phyloP scores from a whole-genome alignment of 2,329 filamentous ascomycete species.

The Fusarium luffae region DNA sequence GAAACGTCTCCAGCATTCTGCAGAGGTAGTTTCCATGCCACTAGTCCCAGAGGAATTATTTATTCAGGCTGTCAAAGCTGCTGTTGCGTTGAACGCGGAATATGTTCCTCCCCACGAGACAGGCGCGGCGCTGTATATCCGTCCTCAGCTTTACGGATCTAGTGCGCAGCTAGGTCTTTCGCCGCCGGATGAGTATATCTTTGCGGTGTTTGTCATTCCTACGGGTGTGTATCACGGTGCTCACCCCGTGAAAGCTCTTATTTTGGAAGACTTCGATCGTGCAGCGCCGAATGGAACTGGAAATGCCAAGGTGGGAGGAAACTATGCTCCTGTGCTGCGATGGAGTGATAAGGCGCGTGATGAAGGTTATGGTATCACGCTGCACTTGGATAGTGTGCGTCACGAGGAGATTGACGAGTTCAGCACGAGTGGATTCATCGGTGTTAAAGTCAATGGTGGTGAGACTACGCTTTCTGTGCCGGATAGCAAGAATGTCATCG shows the following conservation, averaged over 20 bases:
- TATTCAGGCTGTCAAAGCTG: conserved; percentile 78
- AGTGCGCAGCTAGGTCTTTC: conserved; percentile 87
- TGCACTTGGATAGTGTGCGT: conserved; percentile 89
- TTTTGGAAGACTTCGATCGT: conserved; percentile 93
- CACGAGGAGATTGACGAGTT: conserved; percentile 94
- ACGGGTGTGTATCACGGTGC: conserved; percentile 95
- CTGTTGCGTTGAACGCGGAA: conserved; percentile 88
- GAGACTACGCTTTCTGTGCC: conserved; percentile 83
- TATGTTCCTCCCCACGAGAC: conserved; percentile 91
- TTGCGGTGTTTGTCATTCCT: conserved; percentile 89
- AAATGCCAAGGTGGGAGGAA: conserved; percentile 92
- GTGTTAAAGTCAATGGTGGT: conserved; percentile 70
- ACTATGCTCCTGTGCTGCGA: conserved; percentile 91
- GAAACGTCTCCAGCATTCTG: conserved; percentile 83
- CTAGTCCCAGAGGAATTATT: conserved; percentile 81
- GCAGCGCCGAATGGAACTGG: conserved; percentile 92
- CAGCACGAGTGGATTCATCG: conserved; percentile 93
- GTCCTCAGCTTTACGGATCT: conserved; percentile 88
- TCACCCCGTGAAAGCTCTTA: conserved; percentile 85
- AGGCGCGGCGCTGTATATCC: conserved; percentile 91
- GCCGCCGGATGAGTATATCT: conserved; percentile 91
- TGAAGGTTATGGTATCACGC: conserved; percentile 90
- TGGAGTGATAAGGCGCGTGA: conserved; percentile 84
- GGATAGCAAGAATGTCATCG: conserved; percentile 87
- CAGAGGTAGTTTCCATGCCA: conserved; percentile 85